phyloP scores from a whole-genome alignment of 1,139 yeast genomes.

The Ogataea hybrid region DNA sequence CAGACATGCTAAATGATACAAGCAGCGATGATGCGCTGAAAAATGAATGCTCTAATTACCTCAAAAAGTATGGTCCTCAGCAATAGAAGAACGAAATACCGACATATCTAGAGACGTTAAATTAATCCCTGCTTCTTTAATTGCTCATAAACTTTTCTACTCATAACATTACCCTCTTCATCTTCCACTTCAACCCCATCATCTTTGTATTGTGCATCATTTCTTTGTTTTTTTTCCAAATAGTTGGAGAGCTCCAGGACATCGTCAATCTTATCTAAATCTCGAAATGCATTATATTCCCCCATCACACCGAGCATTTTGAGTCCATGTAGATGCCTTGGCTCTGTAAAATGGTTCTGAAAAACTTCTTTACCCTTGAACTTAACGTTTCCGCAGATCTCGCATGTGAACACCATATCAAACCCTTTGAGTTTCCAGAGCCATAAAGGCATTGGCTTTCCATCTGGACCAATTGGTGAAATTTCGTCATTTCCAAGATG shows the following conservation, averaged over 20 bases:
- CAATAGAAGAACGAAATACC: neutral
- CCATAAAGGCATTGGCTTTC: conserved; percentile 93
- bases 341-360: conserved; percentile 69
- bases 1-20: conserved; percentile 46
- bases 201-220: conserved; percentile 45
- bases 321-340: conserved; percentile 72
- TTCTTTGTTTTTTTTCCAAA: conserved; percentile 40
- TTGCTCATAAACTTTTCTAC: conserved; percentile 76
- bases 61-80: conserved; percentile 44
- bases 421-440: conserved; percentile 86
- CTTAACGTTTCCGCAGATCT: conserved; percentile 75
- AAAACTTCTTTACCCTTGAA: conserved; percentile 76
- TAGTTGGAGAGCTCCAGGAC: conserved; percentile 59
- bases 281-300: conserved; percentile 49
- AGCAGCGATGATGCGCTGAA: conserved; percentile 53
- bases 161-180: conserved; percentile 89
- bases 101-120: neutral
- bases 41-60: conserved; percentile 51
- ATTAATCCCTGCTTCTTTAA: conserved; percentile 75
- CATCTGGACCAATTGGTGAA: conserved; percentile 83
- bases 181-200: conserved; percentile 83
- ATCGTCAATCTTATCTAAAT: conserved; percentile 65
- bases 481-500: conserved; percentile 22
- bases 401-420: conserved; percentile 72
- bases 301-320: conserved; percentile 66